Conservation (phyloP, 345 rosid genomes). For the Eucalyptus grandis region DNA sequence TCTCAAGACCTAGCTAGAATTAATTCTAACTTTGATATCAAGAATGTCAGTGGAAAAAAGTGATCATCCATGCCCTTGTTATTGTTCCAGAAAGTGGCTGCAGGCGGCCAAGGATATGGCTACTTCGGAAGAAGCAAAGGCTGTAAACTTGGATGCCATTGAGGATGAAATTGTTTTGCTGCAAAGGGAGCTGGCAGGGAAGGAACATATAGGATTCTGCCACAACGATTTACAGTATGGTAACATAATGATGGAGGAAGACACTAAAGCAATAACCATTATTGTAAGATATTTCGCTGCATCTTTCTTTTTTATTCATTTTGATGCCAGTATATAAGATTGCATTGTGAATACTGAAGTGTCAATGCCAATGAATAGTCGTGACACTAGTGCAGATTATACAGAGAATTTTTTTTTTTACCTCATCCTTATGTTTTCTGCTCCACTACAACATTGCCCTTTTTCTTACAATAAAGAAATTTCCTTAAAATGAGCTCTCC, state of each 20-base stretch:
- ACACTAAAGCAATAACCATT: slow-evolving; percentile 67
- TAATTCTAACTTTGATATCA: background rate
- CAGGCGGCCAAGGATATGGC: slow-evolving; percentile 44
- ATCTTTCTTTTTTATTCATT: background rate
- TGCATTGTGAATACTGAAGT: background rate
- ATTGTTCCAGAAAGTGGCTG: slow-evolving; percentile 57
- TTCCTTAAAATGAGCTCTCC: background rate
- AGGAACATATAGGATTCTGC: slow-evolving; percentile 55
- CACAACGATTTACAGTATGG: slow-evolving; percentile 97
- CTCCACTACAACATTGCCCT: background rate
- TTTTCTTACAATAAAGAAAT: background rate
- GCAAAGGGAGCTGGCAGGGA: slow-evolving; percentile 35
- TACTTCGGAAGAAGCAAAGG: slow-evolving; percentile 50
- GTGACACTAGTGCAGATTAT: background rate
- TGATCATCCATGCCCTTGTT: background rate
- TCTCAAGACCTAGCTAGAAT: background rate
- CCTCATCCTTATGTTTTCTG: background rate
- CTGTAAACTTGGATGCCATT: slow-evolving; percentile 44
- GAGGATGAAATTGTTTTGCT: slow-evolving; percentile 49
- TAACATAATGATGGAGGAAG: slow-evolving; percentile 94
- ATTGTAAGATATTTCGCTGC: slow-evolving; percentile 43
- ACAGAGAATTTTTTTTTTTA: background rate
- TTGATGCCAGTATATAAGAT: background rate
- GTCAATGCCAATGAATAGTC: background rate
- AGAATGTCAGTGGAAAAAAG: background rate